Base-by-base conservation (phyloP, 352 stramenopile genomes). In the Phytopythium litorale region DNA sequence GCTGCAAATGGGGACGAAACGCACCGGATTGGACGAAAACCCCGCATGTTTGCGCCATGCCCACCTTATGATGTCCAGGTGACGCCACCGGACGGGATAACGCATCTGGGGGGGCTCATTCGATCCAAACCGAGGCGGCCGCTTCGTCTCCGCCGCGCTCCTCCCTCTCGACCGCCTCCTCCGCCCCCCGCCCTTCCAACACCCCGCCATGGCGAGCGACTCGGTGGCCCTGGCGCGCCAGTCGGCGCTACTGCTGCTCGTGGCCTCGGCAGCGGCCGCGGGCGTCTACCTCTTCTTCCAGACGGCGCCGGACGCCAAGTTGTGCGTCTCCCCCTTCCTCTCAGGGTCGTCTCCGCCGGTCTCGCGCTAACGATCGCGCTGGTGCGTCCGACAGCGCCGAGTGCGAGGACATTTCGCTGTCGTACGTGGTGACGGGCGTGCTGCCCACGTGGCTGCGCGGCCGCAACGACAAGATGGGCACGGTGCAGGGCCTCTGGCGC, bases 391-490 rank as follows among this genome's bases (percentile, higher is more conserved):
- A 4, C 35, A 92, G 84, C 45, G 45, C 72, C 35, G 79, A 90
- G 51, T 92, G 84, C 60, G 71, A 78, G 56, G 66, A 70, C 35
- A 93, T 93, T 63, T 92, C 84, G 45, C 64, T 95, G 40, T 71
- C 71, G 21, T 95, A 91, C 57, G 79, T 95, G 49, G 84, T 95
- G 56, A 72, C 67, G 23, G 86, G 86, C 23, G 86, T 95, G 62
- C 64, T 95, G 23, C 86, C 86, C 4, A 92, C 70, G 33, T 92
- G 82, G 81, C 43, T 95, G 7, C 83, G 88, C 63, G 86, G 86
- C 4, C 84, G 84, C 55, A 85, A 95, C 64, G 84, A 95, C 72
- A 92, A 91, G 64, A 87, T 95, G 72, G 86, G 82, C 30, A 95
- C 86, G 7, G 86, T 93, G 4, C 72, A 85, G 35, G 79, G 80